Base-by-base conservation (phyloP, 2,329 filamentous ascomycete species). In the Parastagonospora nodorum region DNA sequence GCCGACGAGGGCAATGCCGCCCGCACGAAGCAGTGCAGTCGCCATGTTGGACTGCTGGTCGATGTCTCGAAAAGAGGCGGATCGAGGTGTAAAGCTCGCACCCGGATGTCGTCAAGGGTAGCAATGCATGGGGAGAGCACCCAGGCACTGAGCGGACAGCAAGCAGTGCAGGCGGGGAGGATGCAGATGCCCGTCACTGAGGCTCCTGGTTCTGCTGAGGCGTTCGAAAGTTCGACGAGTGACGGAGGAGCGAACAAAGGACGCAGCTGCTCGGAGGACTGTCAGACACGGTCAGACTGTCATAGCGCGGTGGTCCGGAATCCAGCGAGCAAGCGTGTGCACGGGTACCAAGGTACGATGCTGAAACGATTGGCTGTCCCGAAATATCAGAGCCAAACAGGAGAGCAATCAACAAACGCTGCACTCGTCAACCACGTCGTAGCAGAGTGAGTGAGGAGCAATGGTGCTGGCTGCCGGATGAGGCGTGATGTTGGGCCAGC, bases 321-420 rank as follows among this genome's bases (percentile, higher is more conserved):
- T 71, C 61, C 67, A 71, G 59, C 65, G 58, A 70, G 58, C 61
- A 65, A 64, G 62, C 55, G 65, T 64, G 67, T 64, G 67, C 70
- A 73, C 67, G 68, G 69, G 65, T 64, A 53, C 61, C 61, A 63
- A 69, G 66, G 66, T 71, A 68, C 64, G 57, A 57, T 63, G 67
- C 61, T 72, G 71, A 72, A 72, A 72, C 71, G 69, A 71, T 72
- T 72, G 69, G 69, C 53, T 63, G 69, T 69, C 64, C 71, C 64
- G 65, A 60, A 64, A 61, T 71, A 67, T 61, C 53, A 61, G 60
- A 50, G 59, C 63, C 53, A 50, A 54, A 51, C 53, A 47, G 50
- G 43, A 19, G 16, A 61, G 41, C 41, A 56, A 49, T 61, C 58
- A 45, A 50, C 37, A 50, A 37, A 36, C 40, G 32, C 47, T 47